Evolutionary conservation across 2,329 filamentous ascomycete genomes (phyloP), one percentile per base, ranked within the genome.

Genomic region (Cladobotryum mycophilum): DNA sequence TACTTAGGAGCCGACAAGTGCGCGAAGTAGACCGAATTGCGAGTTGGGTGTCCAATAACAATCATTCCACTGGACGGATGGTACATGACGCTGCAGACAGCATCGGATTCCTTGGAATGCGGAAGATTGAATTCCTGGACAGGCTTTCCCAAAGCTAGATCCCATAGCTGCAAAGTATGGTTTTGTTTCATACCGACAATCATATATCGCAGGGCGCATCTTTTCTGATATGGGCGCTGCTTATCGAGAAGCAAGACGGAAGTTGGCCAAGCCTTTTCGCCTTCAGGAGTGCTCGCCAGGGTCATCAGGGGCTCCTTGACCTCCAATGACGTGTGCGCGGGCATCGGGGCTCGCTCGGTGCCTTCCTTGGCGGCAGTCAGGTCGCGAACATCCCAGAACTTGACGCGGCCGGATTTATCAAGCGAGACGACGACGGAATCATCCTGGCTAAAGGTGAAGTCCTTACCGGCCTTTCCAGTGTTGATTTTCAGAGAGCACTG

Each of bases 131-230:
- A 85, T 72, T 99, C 93, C 67, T 99, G 92, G 36, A 99, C 93
- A 30, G 91, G 89, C 71, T 96, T 96, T 58, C 87, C 88, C 34
- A 99, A 84, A 40, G 88, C 90, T 64, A 99, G 84, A 74, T 99
- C 93, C 95, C 93, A 99, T 41, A 99, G 82, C 75, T 99, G 95
- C 55, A 99, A 82, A 50, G 92, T 95, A 72, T 99, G 93, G 70
- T 99, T 99, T 70, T 99, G 93, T 75, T 97, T 96, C 82, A 97
- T 89, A 61, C 93, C 93, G 55, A 99, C 89, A 66, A 99, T 85
- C 74, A 99, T 86, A 73, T 99, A 99, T 55, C 93, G 84, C 56
- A 96, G 78, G 44, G 95, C 91, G 63, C 88, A 86, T 53, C 88
- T 86, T 72, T 93, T 96, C 72, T 85, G 82, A 70, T 95, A 96